Evolutionary conservation across 148 eudicot genomes (phyloP).

Genomic region (Heliosperma pusillum): DNA sequence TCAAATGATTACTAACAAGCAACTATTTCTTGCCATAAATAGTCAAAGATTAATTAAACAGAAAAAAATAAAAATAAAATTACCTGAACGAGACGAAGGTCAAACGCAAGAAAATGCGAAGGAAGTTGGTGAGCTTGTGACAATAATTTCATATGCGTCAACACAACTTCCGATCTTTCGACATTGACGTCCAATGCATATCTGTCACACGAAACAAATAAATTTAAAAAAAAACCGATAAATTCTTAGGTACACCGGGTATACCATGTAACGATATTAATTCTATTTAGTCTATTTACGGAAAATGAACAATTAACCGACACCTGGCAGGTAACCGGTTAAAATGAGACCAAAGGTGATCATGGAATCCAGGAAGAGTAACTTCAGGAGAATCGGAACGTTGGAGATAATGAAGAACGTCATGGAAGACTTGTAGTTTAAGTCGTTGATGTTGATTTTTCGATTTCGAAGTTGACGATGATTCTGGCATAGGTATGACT

Average conservation of each 20-base stretch:
- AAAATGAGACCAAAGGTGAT: slow-evolving; percentile 65
- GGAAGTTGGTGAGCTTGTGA: slow-evolving; percentile 51
- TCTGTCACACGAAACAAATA: slow-evolving; percentile 27
- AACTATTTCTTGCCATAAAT: too few species aligned
- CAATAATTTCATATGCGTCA: slow-evolving; percentile 66
- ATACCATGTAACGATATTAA: too few species aligned
- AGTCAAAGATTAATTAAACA: not conserved
- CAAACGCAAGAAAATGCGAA: slow-evolving; percentile 46
- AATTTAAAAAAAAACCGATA: not conserved
- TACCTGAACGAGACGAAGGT: slow-evolving; percentile 72
- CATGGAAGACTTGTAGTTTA: slow-evolving; percentile 43
- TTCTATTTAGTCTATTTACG: too few species aligned
- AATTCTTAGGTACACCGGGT: not conserved
- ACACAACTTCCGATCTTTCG: slow-evolving; percentile 76
- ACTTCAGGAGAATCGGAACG: slow-evolving; percentile 39
- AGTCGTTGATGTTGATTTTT: slow-evolving; percentile 21
- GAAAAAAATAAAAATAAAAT: not conserved
- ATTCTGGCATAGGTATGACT: not conserved
- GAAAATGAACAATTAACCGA: not conserved
- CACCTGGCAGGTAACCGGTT: slow-evolving; percentile 60
- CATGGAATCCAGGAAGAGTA: slow-evolving; percentile 42
- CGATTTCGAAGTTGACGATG: slow-evolving; percentile 14
- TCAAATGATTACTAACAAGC: too few species aligned
- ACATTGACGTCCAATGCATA: slow-evolving; percentile 77
- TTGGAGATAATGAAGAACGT: slow-evolving; percentile 41